Base-by-base conservation (phyloP, 345 rosid species). In the Moricandia moricandioides region DNA sequence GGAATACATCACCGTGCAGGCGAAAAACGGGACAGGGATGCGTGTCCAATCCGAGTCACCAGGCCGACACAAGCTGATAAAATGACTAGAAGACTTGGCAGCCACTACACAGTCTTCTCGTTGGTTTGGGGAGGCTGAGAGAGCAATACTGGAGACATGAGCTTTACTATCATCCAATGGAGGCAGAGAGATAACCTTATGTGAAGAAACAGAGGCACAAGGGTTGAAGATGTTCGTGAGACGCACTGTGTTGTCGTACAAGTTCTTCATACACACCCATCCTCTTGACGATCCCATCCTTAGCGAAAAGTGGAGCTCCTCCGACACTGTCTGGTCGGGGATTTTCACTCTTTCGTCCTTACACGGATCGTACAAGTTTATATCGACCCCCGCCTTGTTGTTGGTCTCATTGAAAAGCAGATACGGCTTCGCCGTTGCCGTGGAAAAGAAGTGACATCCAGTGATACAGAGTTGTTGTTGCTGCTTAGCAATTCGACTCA, bases 161-260 rank as follows among this genome's bases (percentile, higher is more conserved):
- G 31, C 2, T 21, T 21, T 21, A 21, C 24, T 21, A 21, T 21
- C 31, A 4, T 29, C 31, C 3, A 29, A 4, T 29, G 3, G 31
- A 29, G 31, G 31, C 31, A 29, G 31, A 21, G 21, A 0, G 34
- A 54, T 54, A 35, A 69, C 64, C 11, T 69, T 69, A 2, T 3
- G 73, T 5, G 64, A 37, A 5, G 73, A 69, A 56, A 16, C 65
- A 58, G 65, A 58, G 40, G 73, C 73, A 29, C 40, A 26, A 5
- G 73, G 73, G 56, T 70, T 70, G 29, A 5, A 70, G 4, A 70
- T 58, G 4, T 70, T 70, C 0, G 73, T 70, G 39, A 70, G 65
- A 39, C 26, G 12, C 16, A 58, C 0, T 2, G 35, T 37, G n/a
- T n/a, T 13, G 9, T 69, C 43, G 8, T 3, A 1, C 26, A 24